Evolutionary conservation across 2,329 filamentous ascomycete genomes (phyloP).

Genomic region (Fusarium guadeloupense): DNA sequence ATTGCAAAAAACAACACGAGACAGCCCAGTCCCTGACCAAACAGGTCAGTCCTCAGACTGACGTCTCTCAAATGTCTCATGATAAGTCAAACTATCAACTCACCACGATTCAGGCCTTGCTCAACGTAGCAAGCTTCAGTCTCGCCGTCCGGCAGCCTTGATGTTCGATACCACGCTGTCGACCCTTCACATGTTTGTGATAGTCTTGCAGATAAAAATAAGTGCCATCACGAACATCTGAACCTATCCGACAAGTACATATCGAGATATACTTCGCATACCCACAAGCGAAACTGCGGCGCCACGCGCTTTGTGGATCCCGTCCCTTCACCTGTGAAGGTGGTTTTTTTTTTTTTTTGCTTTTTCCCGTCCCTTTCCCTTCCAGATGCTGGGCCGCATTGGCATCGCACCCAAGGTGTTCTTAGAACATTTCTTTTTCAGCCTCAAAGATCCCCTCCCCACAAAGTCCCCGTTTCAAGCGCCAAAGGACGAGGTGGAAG

Average conservation of each 20-base stretch:
- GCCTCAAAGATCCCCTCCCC: slow-evolving; percentile 36
- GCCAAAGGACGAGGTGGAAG: slow-evolving; percentile 9
- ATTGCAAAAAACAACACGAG: slow-evolving; percentile 14
- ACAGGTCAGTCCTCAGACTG: slow-evolving; percentile 2
- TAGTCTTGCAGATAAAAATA: slow-evolving; percentile 3
- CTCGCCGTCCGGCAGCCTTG: background rate
- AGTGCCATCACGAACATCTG: slow-evolving; percentile 14
- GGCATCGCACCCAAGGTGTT: slow-evolving; percentile 34
- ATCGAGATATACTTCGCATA: slow-evolving; percentile 24
- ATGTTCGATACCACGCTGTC: background rate
- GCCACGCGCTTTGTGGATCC: slow-evolving; percentile 40
- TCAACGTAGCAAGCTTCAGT: background rate
- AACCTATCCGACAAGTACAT: slow-evolving; percentile 23
- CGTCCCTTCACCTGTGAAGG: slow-evolving; percentile 13
- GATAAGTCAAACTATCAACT: slow-evolving; percentile 1
- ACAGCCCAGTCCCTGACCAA: slow-evolving; percentile 8
- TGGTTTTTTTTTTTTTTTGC: slow-evolving; percentile 5
- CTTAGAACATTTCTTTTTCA: slow-evolving; percentile 34
- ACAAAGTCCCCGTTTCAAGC: slow-evolving; percentile 14
- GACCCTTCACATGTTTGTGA: background rate
- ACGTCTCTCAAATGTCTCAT: slow-evolving; percentile 26
- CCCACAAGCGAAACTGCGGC: slow-evolving; percentile 31
- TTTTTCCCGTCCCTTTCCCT: slow-evolving; percentile 31
- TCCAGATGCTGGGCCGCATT: slow-evolving; percentile 38
- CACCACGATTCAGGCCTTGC: slow-evolving; percentile 3